phyloP scores from a whole-genome alignment of 1,139 yeast genomes.

The Ogataea hybrid region DNA sequence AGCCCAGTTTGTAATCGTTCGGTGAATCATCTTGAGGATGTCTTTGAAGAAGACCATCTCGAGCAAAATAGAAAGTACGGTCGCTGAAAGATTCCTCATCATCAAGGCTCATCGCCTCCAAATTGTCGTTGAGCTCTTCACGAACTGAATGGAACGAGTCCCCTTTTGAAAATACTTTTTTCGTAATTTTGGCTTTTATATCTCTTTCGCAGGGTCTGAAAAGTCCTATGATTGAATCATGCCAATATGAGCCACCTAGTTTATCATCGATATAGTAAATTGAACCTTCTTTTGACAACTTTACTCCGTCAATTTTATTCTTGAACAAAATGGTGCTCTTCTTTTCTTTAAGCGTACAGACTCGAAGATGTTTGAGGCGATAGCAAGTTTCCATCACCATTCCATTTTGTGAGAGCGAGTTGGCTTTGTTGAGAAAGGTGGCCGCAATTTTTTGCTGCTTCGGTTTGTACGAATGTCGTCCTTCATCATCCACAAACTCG shows the following conservation, averaged over 20 bases:
- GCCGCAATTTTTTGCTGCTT: constrained; percentile 1
- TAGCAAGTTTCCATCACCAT: constrained; percentile 18
- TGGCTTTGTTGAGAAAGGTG: constrained; percentile 5
- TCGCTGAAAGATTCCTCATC: constrained; percentile 26
- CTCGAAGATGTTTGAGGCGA: constrained; percentile 6
- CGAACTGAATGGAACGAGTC: constrained; percentile 16
- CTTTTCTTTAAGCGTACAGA: constrained; percentile 23
- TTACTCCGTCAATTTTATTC: constrained; percentile 29
- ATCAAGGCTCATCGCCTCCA: constrained; percentile 9
- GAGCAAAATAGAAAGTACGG: constrained; percentile 42
- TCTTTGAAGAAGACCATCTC: constrained; percentile 52
- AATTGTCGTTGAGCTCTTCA: constrained; percentile 10
- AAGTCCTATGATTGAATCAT: constrained; percentile 42
- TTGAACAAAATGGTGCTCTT: constrained; percentile 22
- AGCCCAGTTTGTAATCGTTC: constrained; percentile 56
- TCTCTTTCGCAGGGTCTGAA: constrained; percentile 55
- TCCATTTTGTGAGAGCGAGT: constrained; percentile 9
- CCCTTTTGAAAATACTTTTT: constrained; percentile 29
- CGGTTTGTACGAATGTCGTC: constrained; percentile 1
- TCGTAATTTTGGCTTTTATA: constrained; percentile 42
- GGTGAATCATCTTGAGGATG: constrained; percentile 60
- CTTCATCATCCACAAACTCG: constrained; percentile 20
- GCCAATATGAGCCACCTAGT: constrained; percentile 24
- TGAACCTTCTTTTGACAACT: constrained; percentile 33
- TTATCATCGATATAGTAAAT: constrained; percentile 33